Base-by-base conservation (phyloP, 331 rosid genomes). In the Telfairia occidentalis region DNA sequence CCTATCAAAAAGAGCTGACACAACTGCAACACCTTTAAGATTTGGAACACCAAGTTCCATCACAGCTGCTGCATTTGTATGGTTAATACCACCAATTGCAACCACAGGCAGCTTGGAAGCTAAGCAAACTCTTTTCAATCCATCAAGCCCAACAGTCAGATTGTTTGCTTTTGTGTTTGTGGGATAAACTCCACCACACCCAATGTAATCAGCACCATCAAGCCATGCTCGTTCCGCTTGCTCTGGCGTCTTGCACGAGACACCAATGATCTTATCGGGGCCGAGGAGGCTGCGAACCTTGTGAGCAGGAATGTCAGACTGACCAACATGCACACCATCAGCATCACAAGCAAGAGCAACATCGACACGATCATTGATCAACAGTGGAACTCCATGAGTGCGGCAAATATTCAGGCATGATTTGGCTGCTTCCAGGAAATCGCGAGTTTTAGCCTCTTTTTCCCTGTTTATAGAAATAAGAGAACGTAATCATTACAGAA, bases 281-380 rank as follows among this genome's bases (percentile, higher is more conserved):
- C 92, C 98, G 11, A 91, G 88, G 55, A 91, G 86, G 69, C 85
- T 69, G 63, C 97, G 92, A 74, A 79, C 92, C 9, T 76, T 74
- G n/a, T 16, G 61, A 55, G 77, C 84, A 16, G 92, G 88, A 91
- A 94, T 88, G 91, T 94, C 98, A 23, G 97, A 91, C 70, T 94
- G 97, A 57, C 98, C 97, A 75, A 94, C 80, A 78, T 94, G 98
- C 75, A 94, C 92, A 54, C 98, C 98, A 70, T 90, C 98, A 2
- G 98, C 98, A 73, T 87, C 90, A 63, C 96, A 87, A 58, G 96
- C 98, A 72, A 94, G 89, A 43, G 96, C 96, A 32, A 94, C 84
- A 76, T 94, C 96, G 11, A 89, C 74, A 9, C 98, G 90, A 78
- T 94, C 98, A n/a, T 94, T 94, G 81, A 94, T 89, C 52, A 94